Evolutionary conservation across 345 rosid species (phyloP).

Genomic region (Aquilaria malaccensis): DNA sequence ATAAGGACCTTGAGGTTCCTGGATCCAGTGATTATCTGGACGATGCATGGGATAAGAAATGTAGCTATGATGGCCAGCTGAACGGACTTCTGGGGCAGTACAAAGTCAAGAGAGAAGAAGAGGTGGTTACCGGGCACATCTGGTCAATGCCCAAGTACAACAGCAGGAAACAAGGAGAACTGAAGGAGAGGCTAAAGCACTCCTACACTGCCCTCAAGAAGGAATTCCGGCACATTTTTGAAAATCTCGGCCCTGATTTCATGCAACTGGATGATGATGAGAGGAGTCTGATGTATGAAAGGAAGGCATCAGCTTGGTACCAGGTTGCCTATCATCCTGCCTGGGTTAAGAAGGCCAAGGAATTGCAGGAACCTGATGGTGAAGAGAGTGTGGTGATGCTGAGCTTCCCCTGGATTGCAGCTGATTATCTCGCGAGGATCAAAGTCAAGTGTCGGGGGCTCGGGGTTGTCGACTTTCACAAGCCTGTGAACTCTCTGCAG

Average conservation of each 20-base stretch:
- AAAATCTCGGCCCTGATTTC: conserved; percentile 33
- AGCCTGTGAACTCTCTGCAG: conserved; percentile 54
- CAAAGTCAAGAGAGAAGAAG: conserved; percentile 81
- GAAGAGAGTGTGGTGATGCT: conserved; percentile 32
- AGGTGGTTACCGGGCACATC: conserved; percentile 84
- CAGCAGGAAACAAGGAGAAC: conserved; percentile 67
- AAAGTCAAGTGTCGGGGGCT: conserved; percentile 38
- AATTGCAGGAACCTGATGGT: conserved; percentile 39
- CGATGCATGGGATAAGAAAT: conserved; percentile 79
- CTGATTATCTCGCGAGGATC: conserved; percentile 81
- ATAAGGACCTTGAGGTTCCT: conserved; percentile 43
- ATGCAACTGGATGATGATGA: conserved; percentile 52
- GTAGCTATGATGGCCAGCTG: conserved; percentile 68
- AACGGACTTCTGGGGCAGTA: conserved; percentile 70
- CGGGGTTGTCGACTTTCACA: conserved; percentile 31
- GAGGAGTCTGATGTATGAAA: conserved; percentile 48
- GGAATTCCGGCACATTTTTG: conserved; percentile 65
- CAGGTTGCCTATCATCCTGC: conserved; percentile 72
- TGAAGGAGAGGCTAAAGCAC: conserved; percentile 71
- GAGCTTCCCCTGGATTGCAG: conserved; percentile 89
- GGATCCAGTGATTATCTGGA: conserved; percentile 51
- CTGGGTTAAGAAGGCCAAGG: conserved; percentile 52
- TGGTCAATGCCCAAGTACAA: conserved; percentile 83
- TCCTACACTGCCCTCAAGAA: conserved; percentile 62
- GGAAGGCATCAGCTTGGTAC: conserved; percentile 93